phyloP scores from a whole-genome alignment of 768 basidiomycete species.

The Trametes cubensis region DNA sequence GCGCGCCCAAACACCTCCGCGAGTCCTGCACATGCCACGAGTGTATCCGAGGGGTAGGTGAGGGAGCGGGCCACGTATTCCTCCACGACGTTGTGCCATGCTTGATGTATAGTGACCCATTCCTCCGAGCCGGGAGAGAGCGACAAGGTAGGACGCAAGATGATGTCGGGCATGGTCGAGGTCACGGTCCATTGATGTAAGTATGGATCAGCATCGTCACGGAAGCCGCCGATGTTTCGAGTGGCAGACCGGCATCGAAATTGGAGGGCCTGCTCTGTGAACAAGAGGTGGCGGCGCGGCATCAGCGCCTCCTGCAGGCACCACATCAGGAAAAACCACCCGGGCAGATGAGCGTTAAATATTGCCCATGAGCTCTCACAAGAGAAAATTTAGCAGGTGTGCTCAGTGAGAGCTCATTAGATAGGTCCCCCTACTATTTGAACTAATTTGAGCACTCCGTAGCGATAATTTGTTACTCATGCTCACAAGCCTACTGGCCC shows the following conservation, averaged over 20 bases:
- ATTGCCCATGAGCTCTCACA: no score
- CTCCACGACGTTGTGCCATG: not conserved
- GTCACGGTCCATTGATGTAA: no score
- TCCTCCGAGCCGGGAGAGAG: not conserved
- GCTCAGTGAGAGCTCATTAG: no score
- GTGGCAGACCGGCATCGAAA: not conserved
- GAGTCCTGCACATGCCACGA: slow-evolving; percentile 1
- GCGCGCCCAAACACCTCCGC: slow-evolving; percentile 1
- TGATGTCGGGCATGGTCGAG: not conserved
- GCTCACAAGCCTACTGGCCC: no score
- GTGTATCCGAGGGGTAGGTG: not conserved
- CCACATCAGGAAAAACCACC: not conserved
- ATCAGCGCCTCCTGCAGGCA: slow-evolving; percentile 3
- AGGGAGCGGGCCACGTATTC: not conserved
- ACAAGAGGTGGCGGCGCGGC: not conserved
- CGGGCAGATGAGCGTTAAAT: no score
- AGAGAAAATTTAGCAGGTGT: no score
- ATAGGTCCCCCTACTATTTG: no score
- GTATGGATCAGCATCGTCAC: no score
- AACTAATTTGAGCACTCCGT: no score
- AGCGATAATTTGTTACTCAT: no score
- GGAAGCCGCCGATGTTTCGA: not conserved
- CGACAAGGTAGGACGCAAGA: not conserved
- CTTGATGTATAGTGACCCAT: not conserved
- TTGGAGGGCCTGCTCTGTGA: not conserved